Percentiles rank a stretch among this genome's conserved stretches.
These are phyloP conservation scores for Pleurotus cornucopiae DNA, from an alignment of 768 basidiomycete genomes.

Conservation along the genomic window DNA sequence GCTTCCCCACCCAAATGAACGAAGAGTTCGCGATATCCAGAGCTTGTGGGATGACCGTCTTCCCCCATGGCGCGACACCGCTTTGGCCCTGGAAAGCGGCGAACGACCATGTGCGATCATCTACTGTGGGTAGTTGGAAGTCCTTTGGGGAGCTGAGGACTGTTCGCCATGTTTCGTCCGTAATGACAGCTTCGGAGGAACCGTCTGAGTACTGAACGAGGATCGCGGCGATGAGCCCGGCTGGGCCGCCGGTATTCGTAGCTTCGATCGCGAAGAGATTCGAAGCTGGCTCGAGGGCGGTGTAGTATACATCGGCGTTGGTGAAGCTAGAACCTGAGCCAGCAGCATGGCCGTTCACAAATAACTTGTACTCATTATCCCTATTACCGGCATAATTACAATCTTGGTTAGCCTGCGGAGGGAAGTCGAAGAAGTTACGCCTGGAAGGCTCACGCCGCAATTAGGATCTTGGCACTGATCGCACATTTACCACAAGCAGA, in stretches of 20 bases:
- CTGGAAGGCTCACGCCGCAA: constrained; percentile 12
- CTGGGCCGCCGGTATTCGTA: constrained; percentile 24
- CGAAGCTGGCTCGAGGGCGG: constrained; percentile 14
- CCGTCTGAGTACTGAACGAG: constrained; percentile 22
- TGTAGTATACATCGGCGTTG: constrained; percentile 18
- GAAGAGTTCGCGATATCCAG: not conserved
- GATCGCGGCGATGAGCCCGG: constrained; percentile 20
- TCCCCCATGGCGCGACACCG: constrained; percentile 4
- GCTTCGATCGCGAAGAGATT: constrained; percentile 25
- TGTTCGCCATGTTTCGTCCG: constrained; percentile 22
- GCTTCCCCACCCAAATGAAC: constrained; percentile 1
- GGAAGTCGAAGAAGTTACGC: not conserved
- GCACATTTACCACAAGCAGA: constrained; percentile 16
- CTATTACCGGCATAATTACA: not conserved
- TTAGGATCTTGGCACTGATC: not conserved
- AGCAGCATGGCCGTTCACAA: constrained; percentile 20
- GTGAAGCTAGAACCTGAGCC: constrained; percentile 17
- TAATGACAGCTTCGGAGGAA: constrained; percentile 12
- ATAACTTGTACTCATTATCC: constrained; percentile 26
- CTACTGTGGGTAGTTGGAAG: not conserved
- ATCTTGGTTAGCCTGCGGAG: not conserved
- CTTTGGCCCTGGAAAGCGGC: not conserved
- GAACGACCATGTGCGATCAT: not conserved
- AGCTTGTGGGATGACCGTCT: not conserved
- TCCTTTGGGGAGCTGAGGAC: constrained; percentile 1